These are phyloP conservation scores for Trametes cingulata DNA, from an alignment of 768 basidiomycete genomes.

Conservation along the genomic window DNA sequence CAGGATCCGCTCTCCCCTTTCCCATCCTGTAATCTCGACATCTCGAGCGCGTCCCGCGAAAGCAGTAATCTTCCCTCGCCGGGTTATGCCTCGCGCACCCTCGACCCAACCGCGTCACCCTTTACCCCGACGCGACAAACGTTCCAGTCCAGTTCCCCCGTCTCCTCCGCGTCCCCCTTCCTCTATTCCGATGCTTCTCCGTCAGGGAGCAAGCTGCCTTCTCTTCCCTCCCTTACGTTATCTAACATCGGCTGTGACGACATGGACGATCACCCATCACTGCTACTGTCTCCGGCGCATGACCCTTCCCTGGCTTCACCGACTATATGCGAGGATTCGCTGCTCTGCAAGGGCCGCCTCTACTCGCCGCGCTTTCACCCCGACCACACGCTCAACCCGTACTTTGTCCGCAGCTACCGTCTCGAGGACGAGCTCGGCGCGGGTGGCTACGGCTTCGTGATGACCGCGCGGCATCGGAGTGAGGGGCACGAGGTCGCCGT, in stretches of 20 bases:
- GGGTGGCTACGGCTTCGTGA: conserved; percentile 95
- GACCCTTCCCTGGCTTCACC: conserved; percentile 1
- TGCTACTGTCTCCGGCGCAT: conserved; percentile 16
- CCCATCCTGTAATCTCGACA: conserved; percentile 25
- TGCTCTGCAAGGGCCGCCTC: conserved; percentile 29
- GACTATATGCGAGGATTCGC: conserved; percentile 17
- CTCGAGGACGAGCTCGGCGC: conserved; percentile 81
- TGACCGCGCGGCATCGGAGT: conserved; percentile 70
- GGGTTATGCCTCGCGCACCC: conserved; percentile 13
- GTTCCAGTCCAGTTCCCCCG: conserved; percentile 19
- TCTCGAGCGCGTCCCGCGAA: conserved; percentile 29
- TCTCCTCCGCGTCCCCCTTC: conserved; percentile 19
- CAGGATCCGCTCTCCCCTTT: conserved; percentile 21
- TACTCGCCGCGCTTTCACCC: conserved; percentile 58
- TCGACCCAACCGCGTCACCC: conserved; percentile 22
- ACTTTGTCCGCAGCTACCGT: conserved; percentile 60
- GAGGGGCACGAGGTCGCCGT: conserved; percentile 79
- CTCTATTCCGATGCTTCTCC: conserved; percentile 20
- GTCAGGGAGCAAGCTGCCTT: conserved; percentile 19
- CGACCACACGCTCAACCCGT: conserved; percentile 58
- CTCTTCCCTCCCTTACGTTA: conserved; percentile 28
- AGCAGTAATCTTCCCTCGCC: conserved; percentile 26
- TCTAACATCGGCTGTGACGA: conserved; percentile 23
- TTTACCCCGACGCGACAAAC: conserved; percentile 24
- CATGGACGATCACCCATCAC: conserved; percentile 20